phyloP scores from a whole-genome alignment of 108 stramenopile species.

The Conticribra guillardii region DNA sequence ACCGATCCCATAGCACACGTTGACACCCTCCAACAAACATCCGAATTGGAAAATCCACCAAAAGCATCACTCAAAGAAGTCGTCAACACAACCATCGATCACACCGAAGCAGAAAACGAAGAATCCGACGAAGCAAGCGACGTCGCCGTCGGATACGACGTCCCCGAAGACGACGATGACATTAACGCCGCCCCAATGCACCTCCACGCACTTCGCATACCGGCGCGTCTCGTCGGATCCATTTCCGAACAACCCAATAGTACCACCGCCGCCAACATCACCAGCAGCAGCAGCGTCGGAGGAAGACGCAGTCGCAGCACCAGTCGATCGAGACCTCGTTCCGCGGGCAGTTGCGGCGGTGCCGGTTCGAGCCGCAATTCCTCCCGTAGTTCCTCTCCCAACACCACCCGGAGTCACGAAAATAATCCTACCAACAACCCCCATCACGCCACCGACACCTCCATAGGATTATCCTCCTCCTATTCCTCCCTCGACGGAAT shows the following conservation, averaged over 20 bases:
- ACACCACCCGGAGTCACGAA: neutral
- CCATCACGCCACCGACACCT: conserved; percentile 2
- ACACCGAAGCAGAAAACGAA: too few relatives aligned
- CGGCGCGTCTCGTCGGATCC: conserved; percentile 22
- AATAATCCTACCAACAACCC: neutral
- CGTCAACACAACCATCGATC: too few relatives aligned
- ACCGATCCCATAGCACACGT: too few relatives aligned
- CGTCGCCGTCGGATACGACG: conserved; percentile 23
- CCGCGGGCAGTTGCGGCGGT: conserved; percentile 2
- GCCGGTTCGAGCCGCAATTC: neutral
- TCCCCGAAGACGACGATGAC: conserved; percentile 11
- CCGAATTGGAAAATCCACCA: too few relatives aligned
- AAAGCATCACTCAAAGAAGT: too few relatives aligned
- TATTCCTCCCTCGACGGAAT: conserved; percentile 26
- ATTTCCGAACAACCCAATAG: neutral
- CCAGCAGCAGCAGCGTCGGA: neutral
- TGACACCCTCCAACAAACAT: too few relatives aligned
- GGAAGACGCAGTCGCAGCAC: conserved; percentile 18
- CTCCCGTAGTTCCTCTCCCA: neutral
- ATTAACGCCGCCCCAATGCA: conserved; percentile 40
- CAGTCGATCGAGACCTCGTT: conserved; percentile 9
- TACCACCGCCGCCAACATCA: conserved; percentile 11
- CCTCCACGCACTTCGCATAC: conserved; percentile 28
- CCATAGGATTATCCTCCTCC: conserved; percentile 4
- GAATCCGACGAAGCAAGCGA: conserved; percentile 32